phyloP scores from a whole-genome alignment of 192 early-diverging fungal species.

The Podila minutissima region DNA sequence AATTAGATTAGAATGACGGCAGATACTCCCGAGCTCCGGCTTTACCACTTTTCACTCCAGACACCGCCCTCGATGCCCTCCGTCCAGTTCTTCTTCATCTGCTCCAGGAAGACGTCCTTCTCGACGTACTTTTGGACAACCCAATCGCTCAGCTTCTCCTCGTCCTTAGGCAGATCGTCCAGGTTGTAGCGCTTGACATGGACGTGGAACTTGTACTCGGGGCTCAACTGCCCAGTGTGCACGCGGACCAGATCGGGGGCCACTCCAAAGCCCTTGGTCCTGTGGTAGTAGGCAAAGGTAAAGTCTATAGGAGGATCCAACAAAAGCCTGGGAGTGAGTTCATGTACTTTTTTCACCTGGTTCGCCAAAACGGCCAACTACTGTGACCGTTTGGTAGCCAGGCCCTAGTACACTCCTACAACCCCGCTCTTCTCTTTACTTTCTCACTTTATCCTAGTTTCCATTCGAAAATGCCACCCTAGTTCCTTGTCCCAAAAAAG shows the following conservation, averaged over 20 bases:
- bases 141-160: conserved; percentile 79
- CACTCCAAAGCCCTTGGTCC: conserved; percentile 53
- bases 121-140: conserved; percentile 79
- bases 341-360: background rate
- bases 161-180: conserved; percentile 75
- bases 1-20: background rate
- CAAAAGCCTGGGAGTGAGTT: background rate
- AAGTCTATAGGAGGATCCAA: conserved; percentile 47
- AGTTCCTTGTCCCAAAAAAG: background rate
- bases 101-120: conserved; percentile 86
- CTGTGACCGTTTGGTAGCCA: background rate
- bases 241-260: conserved; percentile 63
- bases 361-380: conserved; percentile 5
- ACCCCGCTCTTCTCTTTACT: background rate
- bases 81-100: conserved; percentile 63
- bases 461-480: no score
- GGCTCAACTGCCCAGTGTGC: conserved; percentile 54
- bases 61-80: conserved; percentile 49
- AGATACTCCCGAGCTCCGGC: background rate
- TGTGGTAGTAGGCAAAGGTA: conserved; percentile 61
- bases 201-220: conserved; percentile 80
- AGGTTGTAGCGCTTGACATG: conserved; percentile 77
- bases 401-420: no score
- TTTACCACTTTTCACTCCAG: conserved; percentile 43
- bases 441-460: background rate